Evolutionary conservation across 768 basidiomycete genomes (phyloP), one percentile per base, ranked within the genome.

Genomic region (Megacollybia marginata): DNA sequence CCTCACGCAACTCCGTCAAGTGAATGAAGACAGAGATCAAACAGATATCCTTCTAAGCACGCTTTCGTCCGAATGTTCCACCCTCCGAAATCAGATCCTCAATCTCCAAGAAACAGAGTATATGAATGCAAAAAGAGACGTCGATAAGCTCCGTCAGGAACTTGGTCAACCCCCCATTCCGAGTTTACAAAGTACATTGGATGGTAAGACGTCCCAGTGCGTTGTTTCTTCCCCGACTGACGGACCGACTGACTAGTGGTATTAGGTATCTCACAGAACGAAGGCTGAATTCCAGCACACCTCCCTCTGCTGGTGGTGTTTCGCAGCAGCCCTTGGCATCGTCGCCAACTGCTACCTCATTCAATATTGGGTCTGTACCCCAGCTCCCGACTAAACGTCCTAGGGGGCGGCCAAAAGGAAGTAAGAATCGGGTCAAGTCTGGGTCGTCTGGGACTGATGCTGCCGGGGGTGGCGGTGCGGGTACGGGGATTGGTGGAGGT

Each of bases 141-240:
- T 92, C 44, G 89, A 92, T 59, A 68, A 76, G 47, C 69, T 92
- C 43, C 78, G 89, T 36, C 70, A 72, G 47, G 88, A 92, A 60
- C 79, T 92, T 7, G 89, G 88, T 1, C 83, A 91, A 55, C 68
- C 78, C 1, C 81, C 89, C 2, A 64, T 90, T 11, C 88, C 86
- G 2, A 82, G 75, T 57, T 57, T 92, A 43, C 87, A 91, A 56
- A 68, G 70, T 32, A 87, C 80, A 28, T 64, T 92, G 34, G 88
- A 92, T 43, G 89, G 90, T 57, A 86, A 75, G 69, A 76, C 67
- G 9, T 63, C 70, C 13, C 71, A 73, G 74, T 78, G 52, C 58
- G 72, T 73, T 40, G 4, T 40, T 8, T 8, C 13, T 40, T 42
- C 28, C 35, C 40, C 42, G 32, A 28, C 12, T 11, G 16, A 20